Base-by-base conservation (phyloP, 1,284 basidiomycete genomes). In the Chalciporus sp. region DNA sequence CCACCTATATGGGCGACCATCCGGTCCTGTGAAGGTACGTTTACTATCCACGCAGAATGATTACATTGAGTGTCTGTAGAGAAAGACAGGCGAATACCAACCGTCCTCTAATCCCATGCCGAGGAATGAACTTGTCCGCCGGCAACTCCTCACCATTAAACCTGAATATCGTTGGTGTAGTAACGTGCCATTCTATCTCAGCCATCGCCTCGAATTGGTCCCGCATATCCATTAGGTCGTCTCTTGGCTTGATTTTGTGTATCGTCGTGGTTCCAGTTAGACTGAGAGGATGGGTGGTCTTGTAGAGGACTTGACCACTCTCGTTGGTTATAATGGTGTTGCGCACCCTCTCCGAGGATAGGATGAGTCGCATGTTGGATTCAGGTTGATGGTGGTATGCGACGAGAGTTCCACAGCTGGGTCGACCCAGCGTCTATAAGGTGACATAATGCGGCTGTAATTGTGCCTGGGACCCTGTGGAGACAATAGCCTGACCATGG, bases 181-280 rank as follows among this genome's bases (percentile, higher is more conserved):
- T 37, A 11, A 31, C 11, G 20, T 50, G 52, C 52, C 56, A 57
- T 3, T 61, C 56, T 10, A 62, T 63, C 5, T 54, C 42, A 4
- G 35, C 60, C 49, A 60, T 19, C 8, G 49, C 48, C 5, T 53
- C 55, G 40, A 61, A 61, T 7, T 49, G 29, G 26, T 60, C 47
- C 4, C 23, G 49, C 60, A 57, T 59, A 29, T 57, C 47, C 33
- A 19, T 26, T 12, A 42, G 48, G 20, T 52, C 49, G 7, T 47
- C 42, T 41, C 46, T 61, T 4, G 58, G 46, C 31, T 33, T 50
- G 42, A 56, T 53, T 19, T 61, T 63, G 7, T 46, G 35, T 23
- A 64, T 47, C 14, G 48, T 54, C 4, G 57, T 59, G 47, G 47
- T 59, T 7, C 60, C 49, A 59, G 29, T 41, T 28, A 47, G 31